Percentiles rank a stretch among this genome's conserved stretches.
Evolutionary conservation across 768 basidiomycete genomes (phyloP).

Genomic region (Rubroboletus satanas): DNA sequence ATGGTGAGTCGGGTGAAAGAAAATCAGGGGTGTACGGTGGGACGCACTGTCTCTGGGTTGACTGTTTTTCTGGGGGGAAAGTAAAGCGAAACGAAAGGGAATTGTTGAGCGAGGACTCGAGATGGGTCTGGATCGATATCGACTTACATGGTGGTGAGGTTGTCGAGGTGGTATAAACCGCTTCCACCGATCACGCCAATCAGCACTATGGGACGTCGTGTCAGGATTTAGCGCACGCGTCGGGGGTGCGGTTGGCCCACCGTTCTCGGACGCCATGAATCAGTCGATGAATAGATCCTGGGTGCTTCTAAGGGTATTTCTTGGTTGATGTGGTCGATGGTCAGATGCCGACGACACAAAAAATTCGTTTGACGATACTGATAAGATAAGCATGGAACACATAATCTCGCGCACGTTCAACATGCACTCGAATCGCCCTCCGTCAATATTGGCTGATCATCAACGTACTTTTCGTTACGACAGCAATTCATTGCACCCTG

Average conservation of each 20-base stretch:
- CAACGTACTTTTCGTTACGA: neutral
- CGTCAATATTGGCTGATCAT: no score
- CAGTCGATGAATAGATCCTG: neutral
- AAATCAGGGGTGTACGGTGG: neutral
- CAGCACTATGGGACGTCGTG: conserved; percentile 45
- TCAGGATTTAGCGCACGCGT: neutral
- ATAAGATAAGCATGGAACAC: conserved; percentile 1
- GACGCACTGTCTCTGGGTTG: conserved; percentile 74
- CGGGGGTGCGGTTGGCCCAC: neutral
- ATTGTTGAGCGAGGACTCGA: neutral
- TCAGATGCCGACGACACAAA: neutral
- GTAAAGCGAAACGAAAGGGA: neutral
- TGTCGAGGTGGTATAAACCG: conserved; percentile 90
- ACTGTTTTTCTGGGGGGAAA: conserved; percentile 59
- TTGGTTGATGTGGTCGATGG: neutral
- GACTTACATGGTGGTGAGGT: conserved; percentile 80
- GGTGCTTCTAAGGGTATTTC: neutral
- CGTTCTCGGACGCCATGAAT: conserved; percentile 18
- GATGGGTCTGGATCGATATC: neutral
- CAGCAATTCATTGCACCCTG: neutral
- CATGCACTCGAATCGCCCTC: neutral
- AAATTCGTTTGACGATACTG: neutral
- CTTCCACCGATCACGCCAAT: conserved; percentile 91
- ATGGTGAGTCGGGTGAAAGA: neutral
- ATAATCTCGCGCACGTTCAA: neutral